Base-by-base conservation (phyloP, 768 basidiomycete species). In the Imleria badia region DNA sequence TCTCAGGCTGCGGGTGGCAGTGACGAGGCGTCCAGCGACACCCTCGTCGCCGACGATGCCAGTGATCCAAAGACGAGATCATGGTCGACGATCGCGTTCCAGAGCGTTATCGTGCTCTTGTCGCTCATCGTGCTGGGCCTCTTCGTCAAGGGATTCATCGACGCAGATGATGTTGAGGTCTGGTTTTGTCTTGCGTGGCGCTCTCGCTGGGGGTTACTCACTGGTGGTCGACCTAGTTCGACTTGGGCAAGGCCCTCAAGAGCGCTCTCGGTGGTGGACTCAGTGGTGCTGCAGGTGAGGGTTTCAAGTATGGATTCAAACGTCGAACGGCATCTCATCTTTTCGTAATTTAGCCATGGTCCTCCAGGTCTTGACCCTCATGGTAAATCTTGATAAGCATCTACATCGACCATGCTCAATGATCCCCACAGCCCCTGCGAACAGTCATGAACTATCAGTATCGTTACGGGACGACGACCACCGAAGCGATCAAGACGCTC, bases 401-500 rank as follows among this genome's bases (percentile, higher is more conserved):
- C 3, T 23, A 29, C 29, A 35, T 14, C 20, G 22, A 47, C 20
- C 40, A 2, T 43, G 14, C 43, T 31, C 52, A 56, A 39, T 56
- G 13, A 23, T 35, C n/a, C 29, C 44, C 40, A 13, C 50, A 88
- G 88, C 94, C 93, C 6, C 72, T 96, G n/a, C 83, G 93, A n/a
- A 97, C 95, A 3, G 80, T 94, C 51, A 98, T 98, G 96, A 98
- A 98, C 76, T 97, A 91, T 67, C 93, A 94, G 73, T 94, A 94
- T 69, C 83, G 87, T 49, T 94, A 84, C 66, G 94, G 94, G n/a
- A 87, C 87, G 3, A 81, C 84, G 2, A 84, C 84, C 7, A 83
- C 83, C 0, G 72, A 79, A 36, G 86, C 90, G 13, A 81, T 79
- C 52, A 69, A 71, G 45, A 91, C 82, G 4, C 83, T 95, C 17